Conservation (phyloP, 2,329 filamentous ascomycete species). For the Fusarium sp. region DNA sequence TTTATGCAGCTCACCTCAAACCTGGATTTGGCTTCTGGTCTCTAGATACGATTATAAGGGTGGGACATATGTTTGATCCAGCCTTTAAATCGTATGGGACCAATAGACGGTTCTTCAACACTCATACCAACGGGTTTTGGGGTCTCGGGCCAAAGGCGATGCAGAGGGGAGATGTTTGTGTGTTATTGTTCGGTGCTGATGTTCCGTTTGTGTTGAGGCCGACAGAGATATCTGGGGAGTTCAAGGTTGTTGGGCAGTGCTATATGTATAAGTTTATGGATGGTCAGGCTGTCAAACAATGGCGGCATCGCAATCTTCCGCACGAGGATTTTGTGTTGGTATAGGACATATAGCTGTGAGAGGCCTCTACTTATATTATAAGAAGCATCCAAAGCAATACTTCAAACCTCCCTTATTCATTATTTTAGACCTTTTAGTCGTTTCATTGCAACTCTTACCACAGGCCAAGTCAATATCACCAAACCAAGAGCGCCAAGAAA, state of each 20-base stretch:
- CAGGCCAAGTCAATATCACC: neutral
- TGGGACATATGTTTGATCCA: neutral
- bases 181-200: conserved; percentile 1
- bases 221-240: neutral
- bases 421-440: neutral
- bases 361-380: neutral
- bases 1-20: neutral
- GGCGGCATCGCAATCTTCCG: neutral
- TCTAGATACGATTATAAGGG: neutral
- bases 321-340: neutral
- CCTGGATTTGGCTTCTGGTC: conserved; percentile 1
- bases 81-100: conserved; percentile 1
- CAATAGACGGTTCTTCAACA: conserved; percentile 13
- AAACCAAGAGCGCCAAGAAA: neutral
- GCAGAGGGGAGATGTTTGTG: neutral
- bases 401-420: neutral
- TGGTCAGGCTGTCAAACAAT: neutral
- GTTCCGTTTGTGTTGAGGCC: conserved; percentile 13
- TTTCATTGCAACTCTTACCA: neutral
- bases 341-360: neutral
- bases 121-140: neutral
- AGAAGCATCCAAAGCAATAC: neutral
- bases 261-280: conserved; percentile 20
- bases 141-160: conserved; percentile 4
- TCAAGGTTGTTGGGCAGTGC: conserved; percentile 15